phyloP scores from a whole-genome alignment of 2,329 filamentous ascomycete genomes.

The Pleomassaria siparia region DNA sequence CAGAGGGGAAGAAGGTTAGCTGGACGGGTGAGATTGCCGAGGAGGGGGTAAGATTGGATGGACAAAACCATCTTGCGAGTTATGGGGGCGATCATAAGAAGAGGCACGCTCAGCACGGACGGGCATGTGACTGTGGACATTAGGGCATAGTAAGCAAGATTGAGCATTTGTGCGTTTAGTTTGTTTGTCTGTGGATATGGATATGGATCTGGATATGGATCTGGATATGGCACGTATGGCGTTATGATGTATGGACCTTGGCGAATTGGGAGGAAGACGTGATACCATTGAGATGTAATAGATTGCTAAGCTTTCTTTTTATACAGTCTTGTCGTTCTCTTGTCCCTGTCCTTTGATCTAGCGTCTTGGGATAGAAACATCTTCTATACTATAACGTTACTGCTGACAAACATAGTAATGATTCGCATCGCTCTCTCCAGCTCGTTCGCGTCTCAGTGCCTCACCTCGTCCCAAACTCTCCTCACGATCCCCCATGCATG shows the following conservation, averaged over 20 bases:
- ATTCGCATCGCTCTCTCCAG: not conserved
- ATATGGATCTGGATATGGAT: too few relatives aligned
- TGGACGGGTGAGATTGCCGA: slow-evolving; percentile 49
- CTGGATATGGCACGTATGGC: not conserved
- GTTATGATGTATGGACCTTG: not conserved
- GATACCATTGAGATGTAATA: not conserved
- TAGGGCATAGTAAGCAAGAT: slow-evolving; percentile 5
- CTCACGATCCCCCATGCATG: not conserved
- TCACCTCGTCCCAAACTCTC: not conserved
- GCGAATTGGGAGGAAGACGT: not conserved
- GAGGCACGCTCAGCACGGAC: slow-evolving; percentile 30
- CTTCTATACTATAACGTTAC: too few relatives aligned
- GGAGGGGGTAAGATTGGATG: slow-evolving; percentile 47
- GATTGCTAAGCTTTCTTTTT: too few relatives aligned
- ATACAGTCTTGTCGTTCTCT: too few relatives aligned
- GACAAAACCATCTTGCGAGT: slow-evolving; percentile 48
- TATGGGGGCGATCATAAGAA: slow-evolving; percentile 42
- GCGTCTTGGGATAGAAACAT: too few relatives aligned
- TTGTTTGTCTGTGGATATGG: not conserved
- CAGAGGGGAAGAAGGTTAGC: slow-evolving; percentile 29
- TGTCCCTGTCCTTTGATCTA: too few relatives aligned
- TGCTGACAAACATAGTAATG: too few relatives aligned
- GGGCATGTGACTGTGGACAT: slow-evolving; percentile 34
- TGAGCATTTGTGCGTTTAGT: not conserved
- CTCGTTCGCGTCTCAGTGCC: not conserved